Evolutionary conservation across 1,284 basidiomycete genomes (phyloP), one percentile per base, ranked within the genome.

Genomic region (Schizopora paradoxa): DNA sequence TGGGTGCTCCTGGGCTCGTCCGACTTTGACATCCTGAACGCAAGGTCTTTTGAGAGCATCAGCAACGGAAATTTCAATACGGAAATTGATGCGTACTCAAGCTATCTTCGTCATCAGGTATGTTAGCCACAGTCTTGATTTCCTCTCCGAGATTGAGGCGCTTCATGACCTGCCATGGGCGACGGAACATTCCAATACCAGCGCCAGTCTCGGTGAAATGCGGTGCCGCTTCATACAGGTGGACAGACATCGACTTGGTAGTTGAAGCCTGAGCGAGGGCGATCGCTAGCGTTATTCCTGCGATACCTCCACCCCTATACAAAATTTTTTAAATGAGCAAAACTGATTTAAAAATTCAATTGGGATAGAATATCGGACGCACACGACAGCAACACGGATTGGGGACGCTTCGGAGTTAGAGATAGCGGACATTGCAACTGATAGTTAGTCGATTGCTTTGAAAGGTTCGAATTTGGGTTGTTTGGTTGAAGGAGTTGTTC

Each of bases 171-270:
- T 50, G 47, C 57, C 58, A 56, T 5, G 49, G 43, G 13, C 58
- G 49, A 8, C 63, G 63, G 48, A 49, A 57, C 41, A 65, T 48
- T 3, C 53, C 56, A 18, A 64, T 64, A 5, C 69, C 70, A 6
- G 70, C 70, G 4, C 72, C 71, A 28, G 69, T 57, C 53, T 67
- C 66, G 13, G 61, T 54, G 42, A 73, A 66, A 41, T 59, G 54
- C 5, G 47, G 25, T 1, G 66, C 60, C 6, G 64, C 58, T 53
- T 72, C 70, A 54, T 70, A 73, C n/a, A 72, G 54, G 25, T 67
- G 62, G 29, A 73, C 60, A 14, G 65, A 61, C 23, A 72, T 65
- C 47, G 69, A 61, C n/a, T 27, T 47, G 21, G 25, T 33, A 14
- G 27, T 43, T 18, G 22, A 13, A 2, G 64, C 56, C 32, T 62